Evolutionary conservation across 2,329 filamentous ascomycete species (phyloP).

Genomic region (Alternaria longipes): DNA sequence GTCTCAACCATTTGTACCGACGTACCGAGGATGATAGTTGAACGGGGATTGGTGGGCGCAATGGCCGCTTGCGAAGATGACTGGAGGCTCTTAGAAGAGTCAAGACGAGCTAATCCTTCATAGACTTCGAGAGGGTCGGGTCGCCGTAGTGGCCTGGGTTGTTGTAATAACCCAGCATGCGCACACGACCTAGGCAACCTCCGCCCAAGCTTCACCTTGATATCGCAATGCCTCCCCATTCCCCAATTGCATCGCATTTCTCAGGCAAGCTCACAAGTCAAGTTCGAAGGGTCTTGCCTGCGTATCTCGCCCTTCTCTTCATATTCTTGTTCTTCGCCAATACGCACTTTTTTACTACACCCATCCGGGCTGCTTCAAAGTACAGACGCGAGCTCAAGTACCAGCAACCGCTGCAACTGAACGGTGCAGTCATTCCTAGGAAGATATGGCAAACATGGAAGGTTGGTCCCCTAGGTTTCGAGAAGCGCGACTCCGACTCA

Average conservation of each 20-base stretch:
- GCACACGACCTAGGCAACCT: constrained; percentile 41
- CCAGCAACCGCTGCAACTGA: constrained; percentile 41
- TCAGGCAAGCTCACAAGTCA: constrained; percentile 45
- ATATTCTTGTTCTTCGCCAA: constrained; percentile 47
- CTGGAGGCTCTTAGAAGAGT: constrained; percentile 19
- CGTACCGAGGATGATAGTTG: constrained; percentile 17
- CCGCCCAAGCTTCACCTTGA: constrained; percentile 46
- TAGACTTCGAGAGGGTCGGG: constrained; percentile 18
- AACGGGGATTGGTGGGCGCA: constrained; percentile 12
- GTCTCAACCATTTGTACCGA: constrained; percentile 12
- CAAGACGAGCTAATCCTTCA: constrained; percentile 25
- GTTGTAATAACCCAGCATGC: constrained; percentile 48
- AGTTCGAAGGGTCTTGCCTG: constrained; percentile 46
- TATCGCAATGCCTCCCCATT: constrained; percentile 45
- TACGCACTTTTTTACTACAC: constrained; percentile 44
- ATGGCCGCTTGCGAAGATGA: constrained; percentile 10
- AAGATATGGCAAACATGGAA: constrained; percentile 86
- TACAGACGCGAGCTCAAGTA: constrained; percentile 49
- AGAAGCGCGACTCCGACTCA: constrained; percentile 67
- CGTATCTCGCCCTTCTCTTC: constrained; percentile 42
- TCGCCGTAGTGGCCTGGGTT: constrained; percentile 25
- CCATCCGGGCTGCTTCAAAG: constrained; percentile 44
- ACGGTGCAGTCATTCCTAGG: constrained; percentile 60
- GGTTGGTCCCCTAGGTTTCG: constrained; percentile 71
- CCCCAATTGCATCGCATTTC: constrained; percentile 47